Evolutionary conservation across 257 asterid species (phyloP).

Genomic region (Primulina tabacum): DNA sequence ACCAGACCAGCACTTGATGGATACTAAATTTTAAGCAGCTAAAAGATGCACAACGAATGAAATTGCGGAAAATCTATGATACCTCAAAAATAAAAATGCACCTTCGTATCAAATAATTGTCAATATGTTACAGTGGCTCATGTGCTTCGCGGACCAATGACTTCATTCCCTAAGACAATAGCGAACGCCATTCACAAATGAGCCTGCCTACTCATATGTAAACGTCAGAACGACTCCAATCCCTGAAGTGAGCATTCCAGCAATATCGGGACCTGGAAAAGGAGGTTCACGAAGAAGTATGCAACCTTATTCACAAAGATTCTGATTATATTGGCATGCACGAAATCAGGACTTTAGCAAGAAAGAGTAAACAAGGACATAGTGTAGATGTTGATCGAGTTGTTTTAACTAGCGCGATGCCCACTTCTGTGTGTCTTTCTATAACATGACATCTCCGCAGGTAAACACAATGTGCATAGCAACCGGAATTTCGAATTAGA

Average conservation of each 20-base stretch:
- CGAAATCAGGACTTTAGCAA: not conserved
- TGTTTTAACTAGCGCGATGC: not conserved
- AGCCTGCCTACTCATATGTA: slow-evolving; percentile 28
- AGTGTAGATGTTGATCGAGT: not conserved
- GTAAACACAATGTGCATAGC: not conserved
- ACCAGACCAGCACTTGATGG: not conserved
- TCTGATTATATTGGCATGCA: not conserved
- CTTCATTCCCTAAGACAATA: slow-evolving; percentile 58
- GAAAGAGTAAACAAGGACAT: not conserved
- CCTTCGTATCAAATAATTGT: slow-evolving; percentile 25
- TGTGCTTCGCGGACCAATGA: slow-evolving; percentile 62
- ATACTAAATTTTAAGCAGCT: not conserved
- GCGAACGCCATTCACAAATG: slow-evolving; percentile 33
- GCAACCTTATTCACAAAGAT: not conserved
- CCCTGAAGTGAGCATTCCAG: slow-evolving; percentile 21
- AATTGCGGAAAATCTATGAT: not conserved
- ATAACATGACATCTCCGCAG: not conserved
- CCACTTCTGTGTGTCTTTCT: not conserved
- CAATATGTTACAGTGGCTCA: slow-evolving; percentile 37
- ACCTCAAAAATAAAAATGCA: slow-evolving; percentile 24
- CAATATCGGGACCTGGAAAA: slow-evolving; percentile 32
- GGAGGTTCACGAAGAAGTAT: slow-evolving; percentile 1
- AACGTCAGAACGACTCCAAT: slow-evolving; percentile 24
- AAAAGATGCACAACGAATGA: not conserved
- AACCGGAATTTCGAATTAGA: not conserved